phyloP scores from a whole-genome alignment of 148 eudicot species.

The Drosera capensis region DNA sequence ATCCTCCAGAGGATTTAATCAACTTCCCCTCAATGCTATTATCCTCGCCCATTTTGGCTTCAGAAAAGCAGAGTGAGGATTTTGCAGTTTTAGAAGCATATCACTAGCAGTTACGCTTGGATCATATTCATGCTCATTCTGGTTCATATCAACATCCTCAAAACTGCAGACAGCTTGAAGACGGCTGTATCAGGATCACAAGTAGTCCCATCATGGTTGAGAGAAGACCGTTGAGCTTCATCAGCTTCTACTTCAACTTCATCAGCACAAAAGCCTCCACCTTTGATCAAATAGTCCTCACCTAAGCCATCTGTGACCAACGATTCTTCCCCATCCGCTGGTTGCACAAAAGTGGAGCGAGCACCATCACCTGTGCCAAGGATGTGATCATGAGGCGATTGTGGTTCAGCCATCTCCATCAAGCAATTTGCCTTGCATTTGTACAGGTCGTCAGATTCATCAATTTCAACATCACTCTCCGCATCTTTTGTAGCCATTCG shows the following conservation, averaged over 20 bases:
- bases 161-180: constrained; percentile 52
- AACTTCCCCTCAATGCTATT: constrained; percentile 1
- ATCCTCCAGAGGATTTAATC: not conserved
- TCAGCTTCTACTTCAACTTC: constrained; percentile 21
- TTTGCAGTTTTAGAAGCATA: constrained; percentile 6
- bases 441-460: constrained; percentile 11
- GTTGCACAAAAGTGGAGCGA: constrained; percentile 3
- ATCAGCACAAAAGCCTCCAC: constrained; percentile 31
- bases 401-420: constrained; percentile 12
- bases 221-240: constrained; percentile 3
- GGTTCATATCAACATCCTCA: constrained; percentile 29
- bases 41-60: not conserved
- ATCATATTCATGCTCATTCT: constrained; percentile 8
- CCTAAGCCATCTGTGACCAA: constrained; percentile 8
- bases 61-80: not conserved
- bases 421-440: constrained; percentile 7
- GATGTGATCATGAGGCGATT: constrained; percentile 5
- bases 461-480: constrained; percentile 24
- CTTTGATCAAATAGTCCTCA: constrained; percentile 17
- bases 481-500: constrained; percentile 51
- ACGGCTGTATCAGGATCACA: constrained; percentile 24
- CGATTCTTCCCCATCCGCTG: constrained; percentile 9
- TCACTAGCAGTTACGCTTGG: constrained; percentile 1
- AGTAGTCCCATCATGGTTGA: constrained; percentile 10
- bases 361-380: constrained; percentile 5